These are phyloP conservation scores for Rhynchospora tenuis DNA, from an alignment of 176 grass and related monocot species.

Conservation along the genomic window DNA sequence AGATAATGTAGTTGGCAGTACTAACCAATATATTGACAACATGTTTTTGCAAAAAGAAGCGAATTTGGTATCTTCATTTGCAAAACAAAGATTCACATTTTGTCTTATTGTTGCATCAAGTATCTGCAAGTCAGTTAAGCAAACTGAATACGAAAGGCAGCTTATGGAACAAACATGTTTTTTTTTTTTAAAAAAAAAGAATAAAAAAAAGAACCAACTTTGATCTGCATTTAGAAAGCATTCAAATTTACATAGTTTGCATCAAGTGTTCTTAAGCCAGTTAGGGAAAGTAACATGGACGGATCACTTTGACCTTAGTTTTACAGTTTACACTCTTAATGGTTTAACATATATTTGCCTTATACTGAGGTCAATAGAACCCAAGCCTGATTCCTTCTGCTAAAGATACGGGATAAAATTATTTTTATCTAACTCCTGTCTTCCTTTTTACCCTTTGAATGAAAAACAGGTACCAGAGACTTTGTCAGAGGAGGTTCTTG, in stretches of 20 bases:
- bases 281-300: not conserved
- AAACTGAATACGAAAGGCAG: not conserved
- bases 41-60: not conserved
- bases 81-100: not conserved
- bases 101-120: not conserved
- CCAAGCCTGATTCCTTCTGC: not conserved
- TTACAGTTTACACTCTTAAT: too few species aligned
- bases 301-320: not conserved
- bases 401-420: not conserved
- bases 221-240: not conserved
- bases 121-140: not conserved
- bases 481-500: constrained; percentile 64
- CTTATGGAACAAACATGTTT: not conserved
- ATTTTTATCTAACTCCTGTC: not conserved
- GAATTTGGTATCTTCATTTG: not conserved
- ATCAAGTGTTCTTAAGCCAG: not conserved
- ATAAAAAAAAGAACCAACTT: not conserved
- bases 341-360: not conserved
- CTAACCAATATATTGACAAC: not conserved
- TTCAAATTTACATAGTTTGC: not conserved
- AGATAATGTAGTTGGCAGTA: not conserved
- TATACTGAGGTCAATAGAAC: too few species aligned
- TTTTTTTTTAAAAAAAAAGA: not conserved
- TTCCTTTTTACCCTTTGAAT: not conserved
- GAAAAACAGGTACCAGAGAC: constrained; percentile 68